Conservation (phyloP, 2,329 filamentous ascomycete species). For the Thielaviopsis ethacetica region DNA sequence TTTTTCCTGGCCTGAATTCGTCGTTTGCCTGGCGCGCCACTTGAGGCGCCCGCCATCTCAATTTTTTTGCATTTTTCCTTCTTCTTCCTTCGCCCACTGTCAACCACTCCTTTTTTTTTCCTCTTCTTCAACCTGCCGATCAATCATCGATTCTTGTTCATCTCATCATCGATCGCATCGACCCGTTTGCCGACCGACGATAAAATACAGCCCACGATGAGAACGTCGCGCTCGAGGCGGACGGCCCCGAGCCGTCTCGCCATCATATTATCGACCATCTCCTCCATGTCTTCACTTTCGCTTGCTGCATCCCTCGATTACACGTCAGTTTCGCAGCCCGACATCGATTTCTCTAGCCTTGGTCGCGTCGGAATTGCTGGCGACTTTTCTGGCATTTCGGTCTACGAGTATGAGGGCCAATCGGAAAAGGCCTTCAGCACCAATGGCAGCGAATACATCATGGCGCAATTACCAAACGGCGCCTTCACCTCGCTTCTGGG, state of each 20-base stretch:
- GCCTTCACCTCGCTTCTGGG: slow-evolving; percentile 57
- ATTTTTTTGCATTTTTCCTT: slow-evolving; percentile 5
- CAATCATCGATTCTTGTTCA: background rate
- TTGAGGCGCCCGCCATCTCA: slow-evolving; percentile 8
- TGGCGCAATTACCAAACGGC: slow-evolving; percentile 73
- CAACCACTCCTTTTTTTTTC: background rate
- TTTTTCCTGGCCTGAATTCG: slow-evolving; percentile 8
- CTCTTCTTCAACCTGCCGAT: background rate
- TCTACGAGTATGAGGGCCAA: slow-evolving; percentile 76
- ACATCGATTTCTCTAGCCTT: slow-evolving; percentile 62
- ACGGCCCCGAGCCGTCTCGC: slow-evolving; percentile 3
- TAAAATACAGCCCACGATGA: slow-evolving; percentile 4
- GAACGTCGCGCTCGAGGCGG: slow-evolving; percentile 9
- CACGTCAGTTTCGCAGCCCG: slow-evolving; percentile 44
- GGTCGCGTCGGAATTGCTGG: slow-evolving; percentile 76
- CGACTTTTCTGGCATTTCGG: slow-evolving; percentile 79
- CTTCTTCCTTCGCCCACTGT: background rate
- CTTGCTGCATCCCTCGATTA: slow-evolving; percentile 32
- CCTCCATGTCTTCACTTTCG: slow-evolving; percentile 5
- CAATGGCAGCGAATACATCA: slow-evolving; percentile 68
- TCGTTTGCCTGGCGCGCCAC: slow-evolving; percentile 10
- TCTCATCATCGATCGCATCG: background rate
- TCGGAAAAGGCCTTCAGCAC: slow-evolving; percentile 47
- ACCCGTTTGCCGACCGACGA: background rate
- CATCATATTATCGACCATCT: slow-evolving; percentile 2